Evolutionary conservation across 371 early-diverging fungal species (phyloP), one percentile per base, ranked within the genome.

Genomic region (Mycotypha africana): DNA sequence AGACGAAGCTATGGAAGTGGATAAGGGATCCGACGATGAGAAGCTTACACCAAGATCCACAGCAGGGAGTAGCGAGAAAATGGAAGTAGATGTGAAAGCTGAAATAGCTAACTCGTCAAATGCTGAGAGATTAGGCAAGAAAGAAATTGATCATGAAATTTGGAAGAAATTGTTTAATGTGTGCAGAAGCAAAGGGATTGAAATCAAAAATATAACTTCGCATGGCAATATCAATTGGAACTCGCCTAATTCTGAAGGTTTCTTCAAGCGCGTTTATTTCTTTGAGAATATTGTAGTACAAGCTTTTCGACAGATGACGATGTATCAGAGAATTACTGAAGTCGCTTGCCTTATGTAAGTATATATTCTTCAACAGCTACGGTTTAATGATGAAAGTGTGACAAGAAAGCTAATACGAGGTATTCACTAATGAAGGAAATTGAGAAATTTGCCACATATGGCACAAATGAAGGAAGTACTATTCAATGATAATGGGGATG

Each of bases 261-360:
- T 63, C 44, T 74, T 74, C 34, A 74, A 74, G 31, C 60, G 71
- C 28, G 75, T 74, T 1, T 74, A 74, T 28, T 70, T 68, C 43
- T 50, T 68, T 45, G 56, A 69, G 6, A 46, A 60, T 43, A 67
- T 64, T 16, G 75, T 74, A 0, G 67, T 74, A 0, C 75, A 74
- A 44, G 62, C 65, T 16, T 74, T 74, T 45, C 51, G 75, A 31
- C 65, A 70, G 26, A 74, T 74, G 75, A 70, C 75, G 9, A 65
- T 70, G 71, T 64, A 70, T 49, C 75, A 74, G 30, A 57, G 75
- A 14, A 64, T 74, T 28, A 74, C 75, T 6, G 75, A 74, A 56
- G 62, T 74, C 1, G 75, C 69, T n/a, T 70, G 75, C 46, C 38
- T 74, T 16, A 61, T 74, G 71, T 65, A 64, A 58, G 70, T 49